A percentile compares a stretch with the other conserved stretches of the same genome.
These are phyloP conservation scores for Solanum dulcamara DNA, from an alignment of 257 asterid genomes.

Conservation along the genomic window DNA sequence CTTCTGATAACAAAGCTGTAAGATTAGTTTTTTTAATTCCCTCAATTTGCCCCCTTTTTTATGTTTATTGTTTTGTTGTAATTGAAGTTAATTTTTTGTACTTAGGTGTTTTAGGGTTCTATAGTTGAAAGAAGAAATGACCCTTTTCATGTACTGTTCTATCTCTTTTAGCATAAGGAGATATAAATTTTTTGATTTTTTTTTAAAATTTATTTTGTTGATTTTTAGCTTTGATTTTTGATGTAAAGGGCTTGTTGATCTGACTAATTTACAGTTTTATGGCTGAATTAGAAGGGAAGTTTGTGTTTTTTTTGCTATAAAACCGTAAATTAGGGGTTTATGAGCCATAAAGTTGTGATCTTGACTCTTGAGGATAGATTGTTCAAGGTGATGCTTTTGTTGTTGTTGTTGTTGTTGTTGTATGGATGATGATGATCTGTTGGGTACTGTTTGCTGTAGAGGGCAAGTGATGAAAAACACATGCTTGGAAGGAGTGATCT, in stretches of 20 bases:
- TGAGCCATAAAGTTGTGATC: neutral
- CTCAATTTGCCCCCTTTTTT: neutral
- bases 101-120: neutral
- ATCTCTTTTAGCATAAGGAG: neutral
- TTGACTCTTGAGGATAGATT: neutral
- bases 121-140: neutral
- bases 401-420: neutral
- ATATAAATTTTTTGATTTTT: neutral
- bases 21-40: neutral
- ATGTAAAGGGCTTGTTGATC: neutral
- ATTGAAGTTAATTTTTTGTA: neutral
- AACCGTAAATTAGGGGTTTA: neutral
- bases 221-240: neutral
- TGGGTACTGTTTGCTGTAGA: neutral
- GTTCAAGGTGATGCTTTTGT: neutral
- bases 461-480: neutral
- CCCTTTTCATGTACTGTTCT: neutral
- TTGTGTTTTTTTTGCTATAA: neutral
- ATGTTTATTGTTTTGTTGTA: no score
- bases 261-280: neutral
- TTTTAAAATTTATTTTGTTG: neutral
- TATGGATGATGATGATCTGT: neutral
- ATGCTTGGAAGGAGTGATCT: neutral
- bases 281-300: neutral
- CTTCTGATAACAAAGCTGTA: constrained; percentile 52